Evolutionary conservation across 2,329 filamentous ascomycete genomes (phyloP), one percentile per base, ranked within the genome.

Genomic region (Triangularia verruculosa): DNA sequence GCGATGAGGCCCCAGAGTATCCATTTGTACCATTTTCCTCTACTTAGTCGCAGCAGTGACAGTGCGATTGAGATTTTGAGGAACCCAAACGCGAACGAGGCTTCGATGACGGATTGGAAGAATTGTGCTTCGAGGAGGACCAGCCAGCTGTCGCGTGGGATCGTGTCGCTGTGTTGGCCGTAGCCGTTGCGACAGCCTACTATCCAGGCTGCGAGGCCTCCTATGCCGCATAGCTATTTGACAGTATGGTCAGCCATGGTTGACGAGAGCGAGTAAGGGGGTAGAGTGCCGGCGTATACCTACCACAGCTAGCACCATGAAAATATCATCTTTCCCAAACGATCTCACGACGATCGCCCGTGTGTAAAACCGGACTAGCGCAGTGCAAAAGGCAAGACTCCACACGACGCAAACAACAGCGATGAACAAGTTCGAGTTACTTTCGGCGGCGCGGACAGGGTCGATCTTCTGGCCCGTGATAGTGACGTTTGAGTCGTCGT

Each of bases 281-380:
- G 25, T 39, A 53, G 20, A 15, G 12, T 1, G 17, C 6, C 39
- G n/a, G 39, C 20, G 47, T 20, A 6, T 7, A 8, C 66, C 60
- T 65, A 72, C 71, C 56, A 70, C 67, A 13, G 70, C 66, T 13
- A 70, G 30, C 9, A 69, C 63, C 58, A 73, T 72, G 27, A 74
- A 67, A 0, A 67, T 66, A 65, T 74, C 72, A 57, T 74, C 72
- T 24, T 68, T 64, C n/a, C 71, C 70, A 59, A 72, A 73, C 1
- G 68, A 69, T 0, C 70, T 66, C 17, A 71, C 68, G 5, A 73
- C 55, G 12, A 67, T 55, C 15, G 70, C 51, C 11, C 71, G 66
- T 15, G 69, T 69, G 53, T 72, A 73, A n/a, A 72, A 65, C 4
- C 71, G 68, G 28, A 71, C 59, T 2, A 58, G 61, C 9, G 71